Percentiles rank a stretch among this genome's conserved stretches.
phyloP scores from a whole-genome alignment of 2,329 filamentous ascomycete species.

The Fusarium protoensiforme region DNA sequence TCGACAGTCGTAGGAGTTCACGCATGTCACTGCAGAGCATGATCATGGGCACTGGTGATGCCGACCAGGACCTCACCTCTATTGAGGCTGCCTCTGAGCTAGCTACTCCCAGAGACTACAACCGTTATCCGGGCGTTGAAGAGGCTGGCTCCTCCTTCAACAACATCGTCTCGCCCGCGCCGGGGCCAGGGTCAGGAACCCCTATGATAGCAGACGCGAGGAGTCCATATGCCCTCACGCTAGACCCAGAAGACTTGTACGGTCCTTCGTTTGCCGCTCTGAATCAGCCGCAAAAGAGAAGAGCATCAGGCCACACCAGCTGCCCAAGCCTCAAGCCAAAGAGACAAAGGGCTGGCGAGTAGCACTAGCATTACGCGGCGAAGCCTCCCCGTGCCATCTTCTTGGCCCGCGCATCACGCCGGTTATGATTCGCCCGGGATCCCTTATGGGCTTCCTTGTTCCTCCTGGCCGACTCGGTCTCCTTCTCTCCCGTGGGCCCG shows the following conservation, averaged over 20 bases:
- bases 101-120: constrained; percentile 53
- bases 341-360: constrained; percentile 29
- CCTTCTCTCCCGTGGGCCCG: constrained; percentile 73
- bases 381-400: constrained; percentile 70
- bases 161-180: constrained; percentile 40
- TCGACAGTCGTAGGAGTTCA: constrained; percentile 55
- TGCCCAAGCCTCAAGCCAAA: constrained; percentile 17
- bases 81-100: constrained; percentile 54
- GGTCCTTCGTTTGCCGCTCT: constrained; percentile 6
- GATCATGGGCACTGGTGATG: constrained; percentile 50
- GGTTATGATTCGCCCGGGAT: constrained; percentile 86
- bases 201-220: constrained; percentile 48
- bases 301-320: neutral
- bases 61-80: constrained; percentile 54
- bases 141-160: constrained; percentile 50
- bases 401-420: constrained; percentile 75
- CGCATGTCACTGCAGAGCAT: constrained; percentile 56
- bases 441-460: constrained; percentile 86
- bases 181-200: constrained; percentile 37
- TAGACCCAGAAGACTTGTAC: constrained; percentile 50
- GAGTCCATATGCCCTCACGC: constrained; percentile 52
- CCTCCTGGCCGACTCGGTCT: constrained; percentile 76
- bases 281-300: constrained; percentile 34
- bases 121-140: constrained; percentile 49
- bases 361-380: constrained; percentile 44